Evolutionary conservation across 768 basidiomycete species (phyloP), one percentile per base, ranked within the genome.

Genomic region (Agrocybe chaxingu): DNA sequence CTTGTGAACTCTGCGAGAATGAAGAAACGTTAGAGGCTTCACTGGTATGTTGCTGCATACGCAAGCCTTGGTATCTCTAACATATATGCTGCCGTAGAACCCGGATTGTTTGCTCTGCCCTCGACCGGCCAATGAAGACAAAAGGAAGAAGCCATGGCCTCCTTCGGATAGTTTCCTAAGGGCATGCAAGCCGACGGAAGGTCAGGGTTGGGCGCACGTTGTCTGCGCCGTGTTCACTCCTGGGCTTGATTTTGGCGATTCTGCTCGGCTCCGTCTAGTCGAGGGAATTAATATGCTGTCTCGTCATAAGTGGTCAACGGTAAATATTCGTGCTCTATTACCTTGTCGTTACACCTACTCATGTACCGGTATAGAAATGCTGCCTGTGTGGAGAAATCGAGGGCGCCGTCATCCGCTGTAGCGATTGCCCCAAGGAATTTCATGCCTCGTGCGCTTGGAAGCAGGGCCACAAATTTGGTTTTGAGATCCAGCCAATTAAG

Each of bases 361-460:
- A 44, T 16, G 33, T 34, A 13, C 3, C 37, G 19, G 53, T 47
- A 37, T 43, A 95, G 91, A 78, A 67, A 62, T 98, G 96, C 64
- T 70, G 73, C 39, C 66, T 98, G 48, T 98, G 96, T 63, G 73
- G 80, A 35, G 75, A 81, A 50, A 64, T 68, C 7, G 81, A 84
- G 32, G 96, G 96, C 6, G 90, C 91, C 3, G 87, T 89, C 36
- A 75, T 95, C 29, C 80, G 83, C 38, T 99, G 97, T 70, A 79
- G 72, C 37, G 92, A 93, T 59, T 98, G 97, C 63, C 66, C 70
- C 11, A 80, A 77, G 45, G 83, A 89, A 56, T 93, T 86, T 64
- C 97, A 99, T 64, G 76, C 85, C 7, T 85, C 91, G 0, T 99
- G 97, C 65, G 97, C 92, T 13, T 98, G 92, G 90, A 79, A 76